Base-by-base conservation (phyloP, 169 alveolate genomes). In the Eimeria acervulina region DNA sequence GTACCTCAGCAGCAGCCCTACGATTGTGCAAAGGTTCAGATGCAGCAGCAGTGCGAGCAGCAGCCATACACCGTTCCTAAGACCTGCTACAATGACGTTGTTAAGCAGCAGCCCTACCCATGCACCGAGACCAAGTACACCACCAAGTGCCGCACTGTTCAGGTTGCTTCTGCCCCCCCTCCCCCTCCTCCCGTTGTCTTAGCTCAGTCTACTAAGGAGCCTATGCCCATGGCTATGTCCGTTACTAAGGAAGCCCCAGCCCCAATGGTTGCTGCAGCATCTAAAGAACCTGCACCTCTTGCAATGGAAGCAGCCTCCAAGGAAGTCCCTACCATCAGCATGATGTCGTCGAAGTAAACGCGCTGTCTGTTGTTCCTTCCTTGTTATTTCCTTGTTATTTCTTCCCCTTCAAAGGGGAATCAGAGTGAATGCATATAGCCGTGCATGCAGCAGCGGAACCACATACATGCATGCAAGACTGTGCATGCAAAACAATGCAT, bases 51-150 rank as follows among this genome's bases (percentile, higher is more conserved):
- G 68, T 91, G 95, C 44, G 91, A 55, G 36, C 78, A 74, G 44
- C 74, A 78, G 19, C 44, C 80, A 12, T 74, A 33, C 83, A 59
- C 95, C 2, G 95, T 74, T 26, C 91, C 95, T 36, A 74, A 78
- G 66, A 91, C 95, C 2, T 91, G 95, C 83, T 91, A 76, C 51
- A 91, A 78, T n/a, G 95, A 91, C 81, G 95, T 91, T 36, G 59
- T 91, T 47, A 78, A 84, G 40, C 83, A 91, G 91, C 90, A 78
- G 52, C 88, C 95, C 59, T 91, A 76, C 83, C 84, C 95, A 3
- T 91, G 95, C 84, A 61, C 85, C 28, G 91, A 91, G 68, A 91
- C 90, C 31, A 91, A 91, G 44, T 81, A 81, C 42, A 81, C 90
- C 12, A 81, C 90, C 26, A 81, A 81, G 70, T 81, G 90, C 70